Evolutionary conservation across 176 grass and related monocot genomes (phyloP).

Genomic region (Oryza nivara): DNA sequence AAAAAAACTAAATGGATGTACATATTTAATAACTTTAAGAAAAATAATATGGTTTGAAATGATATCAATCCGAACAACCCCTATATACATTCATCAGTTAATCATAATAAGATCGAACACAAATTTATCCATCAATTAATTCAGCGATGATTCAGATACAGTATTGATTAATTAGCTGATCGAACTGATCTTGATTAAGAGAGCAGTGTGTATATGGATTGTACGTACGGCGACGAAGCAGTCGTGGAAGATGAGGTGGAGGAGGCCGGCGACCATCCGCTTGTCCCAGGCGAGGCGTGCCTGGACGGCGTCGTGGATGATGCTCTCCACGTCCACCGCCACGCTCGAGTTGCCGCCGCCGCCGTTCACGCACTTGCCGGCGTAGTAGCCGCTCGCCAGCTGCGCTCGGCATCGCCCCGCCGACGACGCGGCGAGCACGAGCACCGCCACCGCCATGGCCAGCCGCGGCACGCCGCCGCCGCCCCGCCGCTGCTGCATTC

Average conservation of each 20-base stretch:
- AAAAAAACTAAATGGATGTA: too few species aligned
- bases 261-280: slow-evolving; percentile 69
- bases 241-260: slow-evolving; percentile 88
- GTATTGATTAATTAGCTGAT: too few species aligned
- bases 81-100: too few species aligned
- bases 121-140: too few species aligned
- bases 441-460: not conserved
- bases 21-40: too few species aligned
- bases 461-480: not conserved
- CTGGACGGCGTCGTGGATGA: slow-evolving; percentile 58
- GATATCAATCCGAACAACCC: too few species aligned
- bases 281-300: slow-evolving; percentile 53
- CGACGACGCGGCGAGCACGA: slow-evolving; percentile 37
- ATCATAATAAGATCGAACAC: too few species aligned
- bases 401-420: slow-evolving; percentile 36
- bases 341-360: slow-evolving; percentile 50
- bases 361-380: slow-evolving; percentile 51
- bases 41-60: too few species aligned
- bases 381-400: slow-evolving; percentile 62
- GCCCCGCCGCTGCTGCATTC: not conserved
- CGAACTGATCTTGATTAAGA: too few species aligned
- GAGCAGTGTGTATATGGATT: too few species aligned
- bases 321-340: slow-evolving; percentile 37
- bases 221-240: slow-evolving; percentile 63
- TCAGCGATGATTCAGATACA: too few species aligned